phyloP scores from a whole-genome alignment of 176 grass and related monocot species.

The Musa beccarii region DNA sequence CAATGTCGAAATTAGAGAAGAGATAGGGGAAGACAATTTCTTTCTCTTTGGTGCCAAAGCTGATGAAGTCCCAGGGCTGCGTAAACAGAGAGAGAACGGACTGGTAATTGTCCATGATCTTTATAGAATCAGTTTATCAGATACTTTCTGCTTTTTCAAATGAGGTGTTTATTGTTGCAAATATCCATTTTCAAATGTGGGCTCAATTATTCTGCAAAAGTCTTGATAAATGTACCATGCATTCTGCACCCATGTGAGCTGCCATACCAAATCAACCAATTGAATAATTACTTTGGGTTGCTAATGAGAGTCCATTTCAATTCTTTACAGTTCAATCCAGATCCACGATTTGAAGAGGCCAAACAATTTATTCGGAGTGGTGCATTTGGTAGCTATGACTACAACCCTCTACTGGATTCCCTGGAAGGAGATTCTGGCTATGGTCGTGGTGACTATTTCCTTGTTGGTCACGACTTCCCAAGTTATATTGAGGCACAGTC shows the following conservation, averaged over 20 bases:
- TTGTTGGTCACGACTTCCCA: conserved; percentile 95
- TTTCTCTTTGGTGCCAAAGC: conserved; percentile 97
- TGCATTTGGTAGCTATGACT: conserved; percentile 79
- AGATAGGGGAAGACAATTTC: conserved; percentile 89
- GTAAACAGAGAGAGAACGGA: conserved; percentile 88
- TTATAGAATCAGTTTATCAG: background rate
- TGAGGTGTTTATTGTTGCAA: background rate
- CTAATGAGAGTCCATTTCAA: conserved; percentile 25
- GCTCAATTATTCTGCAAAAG: background rate
- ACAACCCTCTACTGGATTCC: conserved; percentile 79
- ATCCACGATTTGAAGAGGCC: conserved; percentile 89
- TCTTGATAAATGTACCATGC: background rate
- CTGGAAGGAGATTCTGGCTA: conserved; percentile 67
- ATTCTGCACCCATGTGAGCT: too few species aligned
- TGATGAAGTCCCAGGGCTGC: conserved; percentile 71
- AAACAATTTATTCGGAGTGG: conserved; percentile 67
- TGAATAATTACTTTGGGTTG: background rate
- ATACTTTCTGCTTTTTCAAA: background rate
- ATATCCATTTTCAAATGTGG: background rate
- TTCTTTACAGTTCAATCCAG: conserved; percentile 70
- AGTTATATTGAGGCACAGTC: conserved; percentile 78
- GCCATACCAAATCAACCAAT: background rate
- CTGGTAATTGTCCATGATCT: conserved; percentile 34
- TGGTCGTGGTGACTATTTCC: conserved; percentile 95
- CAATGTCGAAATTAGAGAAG: conserved; percentile 99